phyloP scores from a whole-genome alignment of 768 basidiomycete species.

The Floccularia luteovirens region DNA sequence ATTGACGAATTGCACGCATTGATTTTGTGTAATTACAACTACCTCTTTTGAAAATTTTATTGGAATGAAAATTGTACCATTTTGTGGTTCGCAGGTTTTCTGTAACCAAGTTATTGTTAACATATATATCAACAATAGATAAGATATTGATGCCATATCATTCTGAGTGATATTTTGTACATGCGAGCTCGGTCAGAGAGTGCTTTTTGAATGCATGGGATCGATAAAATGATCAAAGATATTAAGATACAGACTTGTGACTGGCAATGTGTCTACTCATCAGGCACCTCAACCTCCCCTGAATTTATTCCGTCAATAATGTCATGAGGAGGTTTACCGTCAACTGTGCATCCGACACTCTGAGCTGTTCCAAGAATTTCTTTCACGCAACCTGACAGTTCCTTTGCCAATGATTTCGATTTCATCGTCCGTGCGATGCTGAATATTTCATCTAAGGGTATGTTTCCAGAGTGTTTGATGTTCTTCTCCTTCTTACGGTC shows the following conservation, averaged over 20 bases:
- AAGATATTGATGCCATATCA: too few relatives aligned
- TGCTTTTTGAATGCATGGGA: neutral
- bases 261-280: slow-evolving; percentile 50
- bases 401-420: slow-evolving; percentile 89
- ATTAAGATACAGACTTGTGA: slow-evolving; percentile 14
- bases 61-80: too few relatives aligned
- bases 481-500: slow-evolving; percentile 99
- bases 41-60: too few relatives aligned
- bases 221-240: neutral
- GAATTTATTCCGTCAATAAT: slow-evolving; percentile 82
- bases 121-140: too few relatives aligned
- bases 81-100: neutral
- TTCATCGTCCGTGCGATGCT: slow-evolving; percentile 97
- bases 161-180: too few relatives aligned
- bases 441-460: slow-evolving; percentile 88
- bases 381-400: slow-evolving; percentile 82
- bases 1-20: too few relatives aligned
- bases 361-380: slow-evolving; percentile 98
- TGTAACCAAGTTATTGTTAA: neutral
- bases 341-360: slow-evolving; percentile 94
- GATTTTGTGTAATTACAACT: too few relatives aligned
- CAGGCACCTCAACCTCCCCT: slow-evolving; percentile 81
- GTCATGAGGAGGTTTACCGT: slow-evolving; percentile 90
- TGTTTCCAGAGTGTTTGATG: slow-evolving; percentile 97
- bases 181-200: too few relatives aligned